phyloP scores from a whole-genome alignment of 495 filamentous ascomycete species.

The Letharia lupina region DNA sequence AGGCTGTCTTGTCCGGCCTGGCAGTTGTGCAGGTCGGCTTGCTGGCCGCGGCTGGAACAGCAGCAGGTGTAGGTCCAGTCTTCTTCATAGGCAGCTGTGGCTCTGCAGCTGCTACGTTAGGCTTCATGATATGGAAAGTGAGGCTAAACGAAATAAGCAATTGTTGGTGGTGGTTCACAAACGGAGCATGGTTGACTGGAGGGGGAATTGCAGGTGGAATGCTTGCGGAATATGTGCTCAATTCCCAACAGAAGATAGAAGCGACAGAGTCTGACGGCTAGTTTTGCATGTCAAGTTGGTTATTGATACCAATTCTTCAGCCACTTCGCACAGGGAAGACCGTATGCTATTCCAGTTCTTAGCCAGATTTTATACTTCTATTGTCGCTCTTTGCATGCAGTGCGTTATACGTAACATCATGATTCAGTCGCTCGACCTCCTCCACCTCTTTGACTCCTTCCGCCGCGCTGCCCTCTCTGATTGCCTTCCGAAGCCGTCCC shows the following conservation, averaged over 20 bases:
- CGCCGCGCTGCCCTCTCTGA: constrained; percentile 43
- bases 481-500: constrained; percentile 31
- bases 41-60: constrained; percentile 65
- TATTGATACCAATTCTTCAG: background rate
- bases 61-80: constrained; percentile 67
- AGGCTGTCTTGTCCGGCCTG: constrained; percentile 69
- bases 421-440: constrained; percentile 11
- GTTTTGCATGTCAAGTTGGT: background rate
- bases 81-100: constrained; percentile 84
- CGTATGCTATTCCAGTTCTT: background rate
- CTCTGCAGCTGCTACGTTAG: constrained; percentile 65
- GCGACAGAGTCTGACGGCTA: background rate
- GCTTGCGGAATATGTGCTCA: constrained; percentile 49
- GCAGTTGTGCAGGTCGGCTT: constrained; percentile 70
- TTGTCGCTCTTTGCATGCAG: background rate
- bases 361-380: constrained; percentile 18
- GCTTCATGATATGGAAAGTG: constrained; percentile 82
- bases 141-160: constrained; percentile 72
- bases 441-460: constrained; percentile 32
- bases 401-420: constrained; percentile 5
- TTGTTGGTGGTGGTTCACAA: constrained; percentile 97
- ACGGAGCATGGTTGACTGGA: constrained; percentile 61
- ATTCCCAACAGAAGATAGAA: background rate
- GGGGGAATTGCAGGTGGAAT: constrained; percentile 57
- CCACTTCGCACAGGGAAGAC: background rate